These are phyloP conservation scores for Deuterostichococcus epilithicus DNA, from an alignment of 139 green algal genomes.

Conservation along the genomic window DNA sequence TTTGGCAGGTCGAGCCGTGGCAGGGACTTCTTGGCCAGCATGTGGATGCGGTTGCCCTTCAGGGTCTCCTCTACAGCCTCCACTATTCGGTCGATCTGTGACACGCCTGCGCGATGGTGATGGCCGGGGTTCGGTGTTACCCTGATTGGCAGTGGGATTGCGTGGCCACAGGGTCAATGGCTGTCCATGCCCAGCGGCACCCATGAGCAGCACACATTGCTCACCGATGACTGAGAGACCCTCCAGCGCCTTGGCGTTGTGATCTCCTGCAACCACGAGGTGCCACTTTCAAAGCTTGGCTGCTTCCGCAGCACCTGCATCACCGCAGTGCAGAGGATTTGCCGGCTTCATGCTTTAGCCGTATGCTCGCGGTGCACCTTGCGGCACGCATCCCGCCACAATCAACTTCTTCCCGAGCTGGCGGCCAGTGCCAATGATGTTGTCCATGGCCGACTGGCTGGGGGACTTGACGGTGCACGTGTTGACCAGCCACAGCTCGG, in stretches of 20 bases:
- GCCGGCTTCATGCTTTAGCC: too few species aligned
- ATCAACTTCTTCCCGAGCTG: slow-evolving; percentile 63
- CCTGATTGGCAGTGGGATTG: too few species aligned
- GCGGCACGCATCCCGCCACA: slow-evolving; percentile 84
- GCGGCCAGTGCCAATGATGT: slow-evolving; percentile 44
- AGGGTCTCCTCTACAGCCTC: slow-evolving; percentile 92
- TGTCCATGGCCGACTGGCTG: slow-evolving; percentile 69
- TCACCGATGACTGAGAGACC: slow-evolving; percentile 76
- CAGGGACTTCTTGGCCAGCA: slow-evolving; percentile 80
- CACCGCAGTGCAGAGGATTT: too few species aligned
- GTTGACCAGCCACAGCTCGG: slow-evolving; percentile 89
- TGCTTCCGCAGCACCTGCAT: not conserved
- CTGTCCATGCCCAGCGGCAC: too few species aligned
- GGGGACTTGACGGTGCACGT: slow-evolving; percentile 92
- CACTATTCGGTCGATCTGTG: slow-evolving; percentile 87
- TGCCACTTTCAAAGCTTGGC: not conserved
- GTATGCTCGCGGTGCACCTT: slow-evolving; percentile 48
- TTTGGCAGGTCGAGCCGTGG: slow-evolving; percentile 90
- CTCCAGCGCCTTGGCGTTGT: slow-evolving; percentile 61
- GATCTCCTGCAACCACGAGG: slow-evolving; percentile 41
- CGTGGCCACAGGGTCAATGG: too few species aligned
- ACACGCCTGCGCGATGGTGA: slow-evolving; percentile 37
- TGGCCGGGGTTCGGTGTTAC: too few species aligned
- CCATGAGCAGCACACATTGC: too few species aligned
- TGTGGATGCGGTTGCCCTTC: slow-evolving; percentile 70